These are phyloP conservation scores for Leccinum longicurvipes DNA, from an alignment of 768 basidiomycete genomes.

Conservation along the genomic window DNA sequence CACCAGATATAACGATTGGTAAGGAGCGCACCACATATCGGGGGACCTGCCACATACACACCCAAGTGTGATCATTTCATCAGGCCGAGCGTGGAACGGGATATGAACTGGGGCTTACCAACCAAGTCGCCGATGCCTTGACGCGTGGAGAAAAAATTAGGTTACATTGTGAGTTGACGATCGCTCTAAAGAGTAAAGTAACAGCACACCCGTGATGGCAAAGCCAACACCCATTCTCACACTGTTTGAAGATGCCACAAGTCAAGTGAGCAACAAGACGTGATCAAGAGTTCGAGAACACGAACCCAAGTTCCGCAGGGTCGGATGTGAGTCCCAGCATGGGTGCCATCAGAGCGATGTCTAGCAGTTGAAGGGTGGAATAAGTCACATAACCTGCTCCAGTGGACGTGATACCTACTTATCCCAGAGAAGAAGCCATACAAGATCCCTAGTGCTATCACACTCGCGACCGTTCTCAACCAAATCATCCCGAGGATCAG, in stretches of 20 bases:
- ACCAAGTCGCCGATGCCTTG: constrained; percentile 25
- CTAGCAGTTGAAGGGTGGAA: constrained; percentile 11
- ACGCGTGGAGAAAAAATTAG: background rate
- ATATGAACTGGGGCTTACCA: constrained; percentile 5
- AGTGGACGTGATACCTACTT: constrained; percentile 24
- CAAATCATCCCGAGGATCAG: constrained; percentile 43
- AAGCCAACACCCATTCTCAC: constrained; percentile 48
- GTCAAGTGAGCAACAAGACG: background rate
- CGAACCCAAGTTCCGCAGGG: constrained; percentile 50
- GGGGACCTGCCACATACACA: constrained; percentile 41
- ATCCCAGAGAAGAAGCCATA: constrained; percentile 50
- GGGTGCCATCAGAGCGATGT: constrained; percentile 40
- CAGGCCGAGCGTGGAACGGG: background rate
- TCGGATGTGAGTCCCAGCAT: constrained; percentile 43
- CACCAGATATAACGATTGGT: constrained; percentile 52
- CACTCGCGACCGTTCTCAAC: constrained; percentile 34
- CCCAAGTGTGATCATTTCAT: background rate
- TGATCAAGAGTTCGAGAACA: background rate
- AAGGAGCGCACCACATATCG: constrained; percentile 55
- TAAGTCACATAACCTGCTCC: too few relatives aligned
- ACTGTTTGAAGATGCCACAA: constrained; percentile 4
- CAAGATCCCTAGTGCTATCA: constrained; percentile 40
- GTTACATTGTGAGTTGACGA: background rate
- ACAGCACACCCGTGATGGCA: constrained; percentile 36
- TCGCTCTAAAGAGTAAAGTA: background rate